Conservation (phyloP, 768 basidiomycete species). For the Lentinula edodes region DNA sequence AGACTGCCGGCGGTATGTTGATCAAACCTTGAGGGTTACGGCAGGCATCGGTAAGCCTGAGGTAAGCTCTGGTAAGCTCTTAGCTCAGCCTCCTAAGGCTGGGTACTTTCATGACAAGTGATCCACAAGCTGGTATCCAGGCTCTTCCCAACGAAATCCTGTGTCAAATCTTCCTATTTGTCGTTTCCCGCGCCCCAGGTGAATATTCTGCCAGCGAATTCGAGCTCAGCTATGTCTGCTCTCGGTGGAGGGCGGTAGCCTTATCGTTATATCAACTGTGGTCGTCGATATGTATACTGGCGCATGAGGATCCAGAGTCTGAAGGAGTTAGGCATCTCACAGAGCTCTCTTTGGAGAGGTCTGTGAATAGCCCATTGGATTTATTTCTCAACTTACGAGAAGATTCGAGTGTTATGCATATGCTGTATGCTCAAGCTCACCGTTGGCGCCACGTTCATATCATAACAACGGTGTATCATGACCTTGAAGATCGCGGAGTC, state of each 20-base stretch:
- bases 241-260: constrained; percentile 1
- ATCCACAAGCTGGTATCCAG: neutral
- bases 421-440: neutral
- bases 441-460: neutral
- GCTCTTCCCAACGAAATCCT: neutral
- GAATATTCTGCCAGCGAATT: neutral
- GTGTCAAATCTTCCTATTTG: neutral
- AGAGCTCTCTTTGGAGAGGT: neutral
- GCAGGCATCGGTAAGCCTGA: no score
- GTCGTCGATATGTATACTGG: neutral
- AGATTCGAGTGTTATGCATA: neutral
- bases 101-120: neutral
- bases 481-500: neutral
- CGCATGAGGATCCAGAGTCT: neutral
- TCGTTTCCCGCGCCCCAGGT: neutral
- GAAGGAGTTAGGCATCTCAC: neutral
- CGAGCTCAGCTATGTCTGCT: constrained; percentile 1
- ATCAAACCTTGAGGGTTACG: no score
- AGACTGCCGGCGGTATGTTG: no score
- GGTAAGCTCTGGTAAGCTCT: no score
- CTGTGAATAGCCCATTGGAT: neutral
- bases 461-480: neutral
- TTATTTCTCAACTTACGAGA: neutral
- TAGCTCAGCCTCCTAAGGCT: no score
- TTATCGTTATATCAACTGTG: neutral